phyloP scores from a whole-genome alignment of 306 rosid species.

The Glycine tomentella region DNA sequence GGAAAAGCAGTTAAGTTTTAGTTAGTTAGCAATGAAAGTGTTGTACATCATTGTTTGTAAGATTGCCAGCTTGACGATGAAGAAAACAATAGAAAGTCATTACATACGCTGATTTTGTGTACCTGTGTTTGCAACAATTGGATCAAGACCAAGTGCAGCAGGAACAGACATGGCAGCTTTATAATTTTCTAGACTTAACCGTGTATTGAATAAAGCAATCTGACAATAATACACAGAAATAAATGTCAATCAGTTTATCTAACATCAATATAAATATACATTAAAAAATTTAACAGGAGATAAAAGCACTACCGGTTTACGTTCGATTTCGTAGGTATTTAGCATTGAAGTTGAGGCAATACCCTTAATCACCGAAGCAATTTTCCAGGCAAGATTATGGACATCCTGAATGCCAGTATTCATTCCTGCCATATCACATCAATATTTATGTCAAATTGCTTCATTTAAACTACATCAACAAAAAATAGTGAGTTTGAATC shows the following conservation, averaged over 20 bases:
- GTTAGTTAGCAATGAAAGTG: conserved; percentile 38
- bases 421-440: conserved; percentile 76
- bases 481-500: not conserved
- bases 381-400: conserved; percentile 98
- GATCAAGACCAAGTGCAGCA: conserved; percentile 90
- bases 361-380: conserved; percentile 82
- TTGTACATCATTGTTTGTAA: conserved; percentile 25
- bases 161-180: conserved; percentile 98
- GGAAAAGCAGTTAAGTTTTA: conserved; percentile 32
- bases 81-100: conserved; percentile 33
- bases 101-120: conserved; percentile 26
- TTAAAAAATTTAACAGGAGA: conserved; percentile 33
- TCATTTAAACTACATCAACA: conserved; percentile 9
- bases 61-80: conserved; percentile 32
- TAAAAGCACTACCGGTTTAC: conserved; percentile 76
- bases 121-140: conserved; percentile 91
- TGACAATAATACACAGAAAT: conserved; percentile 46
- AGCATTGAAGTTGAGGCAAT: conserved; percentile 76
- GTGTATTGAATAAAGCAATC: conserved; percentile 84
- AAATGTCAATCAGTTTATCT: conserved; percentile 26
- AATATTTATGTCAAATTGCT: conserved; percentile 37
- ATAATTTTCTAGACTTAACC: conserved; percentile 81
- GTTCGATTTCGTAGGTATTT: conserved; percentile 81
- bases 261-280: conserved; percentile 13
- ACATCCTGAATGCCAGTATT: conserved; percentile 98